phyloP scores from a whole-genome alignment of 2,329 filamentous ascomycete genomes.

The Colletotrichum lentis region DNA sequence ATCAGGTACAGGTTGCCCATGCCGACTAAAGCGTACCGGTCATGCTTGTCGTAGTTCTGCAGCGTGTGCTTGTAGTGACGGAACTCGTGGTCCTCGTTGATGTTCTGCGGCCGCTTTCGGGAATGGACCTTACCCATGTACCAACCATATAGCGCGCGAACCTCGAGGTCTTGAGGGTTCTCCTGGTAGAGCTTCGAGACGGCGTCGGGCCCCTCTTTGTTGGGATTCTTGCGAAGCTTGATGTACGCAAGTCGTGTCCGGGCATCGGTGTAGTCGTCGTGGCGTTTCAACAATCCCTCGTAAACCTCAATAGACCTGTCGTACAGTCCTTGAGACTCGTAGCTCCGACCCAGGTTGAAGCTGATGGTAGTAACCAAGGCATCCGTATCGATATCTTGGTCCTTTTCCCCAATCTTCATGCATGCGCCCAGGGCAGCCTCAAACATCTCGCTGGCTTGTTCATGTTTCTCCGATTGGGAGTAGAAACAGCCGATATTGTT shows the following conservation, averaged over 20 bases:
- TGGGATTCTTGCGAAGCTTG: slow-evolving; percentile 79
- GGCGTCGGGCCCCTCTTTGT: slow-evolving; percentile 85
- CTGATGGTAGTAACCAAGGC: slow-evolving; percentile 94
- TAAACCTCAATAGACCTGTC: slow-evolving; percentile 91
- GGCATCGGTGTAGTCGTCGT: slow-evolving; percentile 92
- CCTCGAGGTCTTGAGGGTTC: slow-evolving; percentile 85
- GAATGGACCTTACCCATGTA: slow-evolving; percentile 83
- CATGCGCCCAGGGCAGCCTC: slow-evolving; percentile 91
- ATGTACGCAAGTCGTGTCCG: slow-evolving; percentile 90
- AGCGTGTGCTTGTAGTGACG: slow-evolving; percentile 96
- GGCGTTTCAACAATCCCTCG: slow-evolving; percentile 82
- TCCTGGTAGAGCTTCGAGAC: slow-evolving; percentile 86
- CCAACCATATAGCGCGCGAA: slow-evolving; percentile 93
- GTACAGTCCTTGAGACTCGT: slow-evolving; percentile 82
- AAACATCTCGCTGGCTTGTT: slow-evolving; percentile 84
- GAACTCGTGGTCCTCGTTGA: slow-evolving; percentile 89
- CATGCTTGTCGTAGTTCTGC: slow-evolving; percentile 94
- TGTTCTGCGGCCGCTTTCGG: slow-evolving; percentile 81
- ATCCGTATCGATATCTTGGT: slow-evolving; percentile 82
- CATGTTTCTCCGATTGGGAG: slow-evolving; percentile 84
- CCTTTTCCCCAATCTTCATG: slow-evolving; percentile 79
- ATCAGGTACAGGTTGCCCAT: slow-evolving; percentile 95
- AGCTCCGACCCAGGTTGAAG: slow-evolving; percentile 93
- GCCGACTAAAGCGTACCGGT: slow-evolving; percentile 92
- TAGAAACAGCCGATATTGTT: slow-evolving; percentile 99